These are phyloP conservation scores for Brachypodium distachyon DNA, from an alignment of 202 grass and related monocot species.

Conservation along the genomic window DNA sequence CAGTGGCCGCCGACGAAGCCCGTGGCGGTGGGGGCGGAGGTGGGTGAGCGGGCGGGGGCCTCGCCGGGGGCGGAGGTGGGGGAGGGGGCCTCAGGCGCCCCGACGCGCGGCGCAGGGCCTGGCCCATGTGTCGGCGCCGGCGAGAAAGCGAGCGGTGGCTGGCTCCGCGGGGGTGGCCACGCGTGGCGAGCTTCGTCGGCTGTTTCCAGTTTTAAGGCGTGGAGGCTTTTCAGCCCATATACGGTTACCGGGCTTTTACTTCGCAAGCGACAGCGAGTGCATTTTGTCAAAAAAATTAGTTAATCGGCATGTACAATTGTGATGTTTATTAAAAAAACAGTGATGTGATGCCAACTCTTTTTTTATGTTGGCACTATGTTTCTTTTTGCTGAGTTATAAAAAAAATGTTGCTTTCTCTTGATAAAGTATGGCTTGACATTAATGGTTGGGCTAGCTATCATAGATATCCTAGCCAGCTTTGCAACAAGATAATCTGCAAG, in stretches of 20 bases:
- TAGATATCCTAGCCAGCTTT: too few species aligned
- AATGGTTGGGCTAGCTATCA: too few species aligned
- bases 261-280: neutral
- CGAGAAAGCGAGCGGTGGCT: neutral
- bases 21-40: slow-evolving; percentile 1
- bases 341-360: too few species aligned
- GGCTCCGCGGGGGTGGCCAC: neutral
- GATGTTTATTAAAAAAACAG: too few species aligned
- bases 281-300: too few species aligned
- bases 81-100: slow-evolving; percentile 42
- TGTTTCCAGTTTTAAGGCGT: neutral
- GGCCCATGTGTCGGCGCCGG: slow-evolving; percentile 51
- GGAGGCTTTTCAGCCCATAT: slow-evolving; percentile 10
- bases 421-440: too few species aligned
- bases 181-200: slow-evolving; percentile 20
- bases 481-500: too few species aligned
- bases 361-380: too few species aligned
- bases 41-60: neutral
- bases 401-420: too few species aligned
- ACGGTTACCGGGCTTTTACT: neutral
- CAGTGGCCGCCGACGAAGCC: neutral
- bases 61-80: slow-evolving; percentile 21
- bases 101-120: slow-evolving; percentile 55
- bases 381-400: too few species aligned
- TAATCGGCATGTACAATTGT: too few species aligned